Evolutionary conservation across 2,329 filamentous ascomycete species (phyloP), one percentile per base, ranked within the genome.

Genomic region (Drechslerella coelobrocha): DNA sequence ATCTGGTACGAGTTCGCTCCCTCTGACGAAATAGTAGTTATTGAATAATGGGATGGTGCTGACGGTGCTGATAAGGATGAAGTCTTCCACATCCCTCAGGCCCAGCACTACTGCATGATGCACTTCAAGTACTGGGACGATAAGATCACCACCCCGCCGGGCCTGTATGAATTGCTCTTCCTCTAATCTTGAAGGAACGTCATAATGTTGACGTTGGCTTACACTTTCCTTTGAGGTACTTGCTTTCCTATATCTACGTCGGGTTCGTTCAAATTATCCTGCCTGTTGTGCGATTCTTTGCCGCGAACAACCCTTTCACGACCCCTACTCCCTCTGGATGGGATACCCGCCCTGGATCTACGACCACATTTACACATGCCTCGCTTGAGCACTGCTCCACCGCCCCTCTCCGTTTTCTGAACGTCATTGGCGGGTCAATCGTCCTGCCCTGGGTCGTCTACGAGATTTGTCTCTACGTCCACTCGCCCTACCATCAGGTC

Each of bases 131-230:
- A 90, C 61, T 99, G 94, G 94, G 92, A 99, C 79, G 89, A 93
- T 68, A 99, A 97, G 78, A 94, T 99, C 77, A 99, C 94, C 0
- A 99, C 94, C 0, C 94, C 94, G 0, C 93, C 94, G 0, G 94
- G 92, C 31, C 81, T 99, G 81, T 91, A 82, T 78, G 82, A 79
- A 2, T 45, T n/a, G 1, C 19, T 37, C 43, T 24, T 52, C 26
- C n/a, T 24, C 43, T 39, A 19, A 14, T 9, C 34, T 76, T 73
- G 31, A 74, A 76, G 31, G 75, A 19, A 9, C 23, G 27, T 51
- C 23, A 24, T 10, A 12, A 24, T 27, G 47, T 31, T 26, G 23
- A 34, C 21, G 23, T 17, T 45, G 6, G 41, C 52, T 61, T 26
- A 69, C 19, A 23, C 14, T n/a, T 48, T 50, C 9, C 10, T 12